Evolutionary conservation across 768 basidiomycete genomes (phyloP).

Genomic region (Rhodosporidiobolus odoratus): DNA sequence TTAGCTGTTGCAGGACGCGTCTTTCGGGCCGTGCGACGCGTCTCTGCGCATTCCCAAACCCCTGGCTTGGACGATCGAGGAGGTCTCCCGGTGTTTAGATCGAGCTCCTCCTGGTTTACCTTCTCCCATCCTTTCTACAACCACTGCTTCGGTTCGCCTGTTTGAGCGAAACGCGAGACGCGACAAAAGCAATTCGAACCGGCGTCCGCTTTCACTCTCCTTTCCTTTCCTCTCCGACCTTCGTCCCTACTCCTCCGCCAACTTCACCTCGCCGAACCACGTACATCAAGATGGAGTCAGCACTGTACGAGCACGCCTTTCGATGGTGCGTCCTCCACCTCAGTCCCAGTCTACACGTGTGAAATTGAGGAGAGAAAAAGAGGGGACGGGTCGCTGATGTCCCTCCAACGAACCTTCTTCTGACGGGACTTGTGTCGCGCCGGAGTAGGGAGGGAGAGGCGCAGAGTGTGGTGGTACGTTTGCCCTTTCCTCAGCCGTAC

Average conservation of each 20-base stretch:
- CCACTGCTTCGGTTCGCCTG: no score
- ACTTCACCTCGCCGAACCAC: background rate
- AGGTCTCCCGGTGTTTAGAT: no score
- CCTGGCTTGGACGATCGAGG: no score
- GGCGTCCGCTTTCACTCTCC: no score
- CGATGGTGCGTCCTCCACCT: background rate
- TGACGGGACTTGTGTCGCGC: background rate
- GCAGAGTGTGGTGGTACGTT: background rate
- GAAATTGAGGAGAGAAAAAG: background rate
- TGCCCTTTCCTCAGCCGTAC: background rate
- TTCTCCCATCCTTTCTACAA: no score
- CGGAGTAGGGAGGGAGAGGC: background rate
- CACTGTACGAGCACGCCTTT: background rate
- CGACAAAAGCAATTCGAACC: no score
- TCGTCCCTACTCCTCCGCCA: background rate
- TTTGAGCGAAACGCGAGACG: no score
- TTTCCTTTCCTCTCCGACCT: no score
- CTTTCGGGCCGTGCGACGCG: no score
- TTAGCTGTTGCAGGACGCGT: no score
- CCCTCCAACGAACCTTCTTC: background rate
- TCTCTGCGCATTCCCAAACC: no score
- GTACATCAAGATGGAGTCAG: background rate
- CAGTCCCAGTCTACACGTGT: background rate
- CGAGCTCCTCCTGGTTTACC: no score
- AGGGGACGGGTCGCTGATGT: background rate